Percentiles rank a stretch among this genome's conserved stretches.
phyloP scores from a whole-genome alignment of 768 basidiomycete species.

The Cytidiella melzeri region DNA sequence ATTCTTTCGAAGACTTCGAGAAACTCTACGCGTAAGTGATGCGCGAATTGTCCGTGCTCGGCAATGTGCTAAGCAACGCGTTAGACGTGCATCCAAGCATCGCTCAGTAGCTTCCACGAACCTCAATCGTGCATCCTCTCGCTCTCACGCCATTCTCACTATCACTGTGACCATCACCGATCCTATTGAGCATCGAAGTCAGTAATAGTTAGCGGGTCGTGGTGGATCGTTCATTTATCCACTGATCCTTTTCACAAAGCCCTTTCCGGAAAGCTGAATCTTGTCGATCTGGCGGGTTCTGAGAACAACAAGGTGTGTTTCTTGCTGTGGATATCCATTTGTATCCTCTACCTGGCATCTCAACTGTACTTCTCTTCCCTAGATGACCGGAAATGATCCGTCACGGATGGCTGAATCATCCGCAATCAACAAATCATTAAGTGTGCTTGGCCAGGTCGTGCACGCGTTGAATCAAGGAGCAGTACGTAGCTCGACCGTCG shows the following conservation, averaged over 20 bases:
- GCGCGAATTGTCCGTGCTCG: too few species aligned
- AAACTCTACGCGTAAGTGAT: slow-evolving; percentile 40
- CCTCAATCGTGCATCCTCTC: slow-evolving; percentile 78
- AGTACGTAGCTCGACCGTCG: slow-evolving; percentile 28
- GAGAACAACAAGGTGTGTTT: slow-evolving; percentile 82
- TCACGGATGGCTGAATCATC: slow-evolving; percentile 85
- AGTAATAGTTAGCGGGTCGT: slow-evolving; percentile 11
- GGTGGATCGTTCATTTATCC: neutral
- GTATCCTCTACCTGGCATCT: neutral
- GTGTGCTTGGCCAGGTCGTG: slow-evolving; percentile 83
- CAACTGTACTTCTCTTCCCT: slow-evolving; percentile 1
- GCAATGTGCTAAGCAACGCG: too few species aligned
- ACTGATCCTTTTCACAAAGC: slow-evolving; percentile 31
- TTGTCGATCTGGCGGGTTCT: slow-evolving; percentile 86
- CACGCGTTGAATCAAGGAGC: slow-evolving; percentile 75
- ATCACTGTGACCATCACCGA: slow-evolving; percentile 60
- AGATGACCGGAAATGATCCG: slow-evolving; percentile 80
- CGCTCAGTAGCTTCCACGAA: slow-evolving; percentile 85
- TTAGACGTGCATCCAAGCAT: slow-evolving; percentile 62
- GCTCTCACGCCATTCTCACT: slow-evolving; percentile 83
- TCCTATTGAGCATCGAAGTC: slow-evolving; percentile 47
- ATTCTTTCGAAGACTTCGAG: slow-evolving; percentile 42
- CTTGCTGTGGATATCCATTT: too few species aligned
- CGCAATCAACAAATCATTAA: slow-evolving; percentile 87
- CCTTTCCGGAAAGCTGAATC: slow-evolving; percentile 70